Percentiles rank a stretch among this genome's conserved stretches.
These are phyloP conservation scores for Cercospora zeina DNA, from an alignment of 2,329 filamentous ascomycete genomes.

Conservation along the genomic window DNA sequence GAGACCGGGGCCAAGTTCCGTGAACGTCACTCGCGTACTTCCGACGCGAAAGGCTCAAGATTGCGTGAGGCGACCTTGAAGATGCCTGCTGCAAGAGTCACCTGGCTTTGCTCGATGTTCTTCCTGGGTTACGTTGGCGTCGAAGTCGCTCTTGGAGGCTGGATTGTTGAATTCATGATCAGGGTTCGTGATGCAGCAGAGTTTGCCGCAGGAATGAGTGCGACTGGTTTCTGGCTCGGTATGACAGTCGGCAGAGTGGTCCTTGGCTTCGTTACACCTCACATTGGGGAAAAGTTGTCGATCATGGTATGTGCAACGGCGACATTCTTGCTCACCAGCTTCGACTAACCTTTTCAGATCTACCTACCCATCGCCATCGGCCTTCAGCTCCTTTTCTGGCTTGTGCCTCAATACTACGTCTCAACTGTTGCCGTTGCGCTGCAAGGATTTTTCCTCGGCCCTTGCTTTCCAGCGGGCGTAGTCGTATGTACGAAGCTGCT, in stretches of 20 bases:
- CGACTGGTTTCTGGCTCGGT: slow-evolving; percentile 82
- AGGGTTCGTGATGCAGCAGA: slow-evolving; percentile 65
- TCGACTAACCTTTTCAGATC: slow-evolving; percentile 40
- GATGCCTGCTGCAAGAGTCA: slow-evolving; percentile 54
- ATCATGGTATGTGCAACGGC: slow-evolving; percentile 41
- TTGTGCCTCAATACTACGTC: slow-evolving; percentile 73
- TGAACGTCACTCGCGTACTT: slow-evolving; percentile 49
- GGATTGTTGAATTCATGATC: slow-evolving; percentile 89
- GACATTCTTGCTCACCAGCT: background rate
- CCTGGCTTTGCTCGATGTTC: slow-evolving; percentile 74
- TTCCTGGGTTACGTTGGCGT: slow-evolving; percentile 76
- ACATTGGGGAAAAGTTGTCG: slow-evolving; percentile 67
- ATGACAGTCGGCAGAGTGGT: slow-evolving; percentile 72
- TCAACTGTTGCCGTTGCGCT: slow-evolving; percentile 70
- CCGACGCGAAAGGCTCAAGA: slow-evolving; percentile 50
- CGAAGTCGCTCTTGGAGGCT: slow-evolving; percentile 75
- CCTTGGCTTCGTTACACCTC: slow-evolving; percentile 73
- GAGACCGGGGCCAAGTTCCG: slow-evolving; percentile 62
- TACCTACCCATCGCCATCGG: slow-evolving; percentile 66
- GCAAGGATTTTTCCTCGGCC: slow-evolving; percentile 77
- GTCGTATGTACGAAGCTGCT: slow-evolving; percentile 73
- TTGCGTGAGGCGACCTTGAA: slow-evolving; percentile 54
- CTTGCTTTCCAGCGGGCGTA: slow-evolving; percentile 73
- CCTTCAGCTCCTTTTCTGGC: slow-evolving; percentile 75
- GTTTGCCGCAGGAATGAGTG: slow-evolving; percentile 72